Evolutionary conservation across 2,329 filamentous ascomycete genomes (phyloP), one percentile per base, ranked within the genome.

Genomic region (Fusarium camptoceras): DNA sequence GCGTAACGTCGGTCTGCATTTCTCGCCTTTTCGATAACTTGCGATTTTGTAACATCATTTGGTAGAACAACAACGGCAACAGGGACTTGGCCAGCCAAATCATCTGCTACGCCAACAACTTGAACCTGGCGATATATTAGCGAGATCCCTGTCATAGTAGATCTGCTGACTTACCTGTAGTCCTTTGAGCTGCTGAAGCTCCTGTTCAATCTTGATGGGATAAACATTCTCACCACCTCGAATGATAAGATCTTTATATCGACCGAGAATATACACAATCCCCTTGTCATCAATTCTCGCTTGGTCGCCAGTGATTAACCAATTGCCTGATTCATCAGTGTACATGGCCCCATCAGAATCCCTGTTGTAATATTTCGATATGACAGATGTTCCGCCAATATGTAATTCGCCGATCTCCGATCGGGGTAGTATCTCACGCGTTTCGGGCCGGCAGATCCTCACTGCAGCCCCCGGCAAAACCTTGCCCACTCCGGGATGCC

Each of bases 241-340:
- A 60, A 84, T 83, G 34, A 84, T 83, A 30, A 84, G 56, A 49
- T 84, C 83, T 68, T 84, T 84, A 71, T 83, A 83, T 31, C 83
- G 70, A 8, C 82, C 82, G 6, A 81, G 64, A 28, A 84, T 78
- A 50, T 78, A 76, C 3, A 84, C 68, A 25, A 80, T 73, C 2
- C 80, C 82, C 10, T 80, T 66, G 8, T 77, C 70, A 34, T 81
- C 77, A 50, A 84, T 80, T 18, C 59, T 75, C 6, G 78, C 82
- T 64, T 82, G 80, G 49, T 84, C 83, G 1, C 83, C 82, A 3
- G 81, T 83, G 3, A 60, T 63, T 25, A 83, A 57, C 83, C 82
- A 84, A 11, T 70, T 72, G 4, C 76, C 76, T 3, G 56, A 64
- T 4, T 74, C 62, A 27, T 82, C 81, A 0, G 48, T 53, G 59